Evolutionary conservation across 768 basidiomycete genomes (phyloP).

Genomic region (Collybiopsis luxurians): DNA sequence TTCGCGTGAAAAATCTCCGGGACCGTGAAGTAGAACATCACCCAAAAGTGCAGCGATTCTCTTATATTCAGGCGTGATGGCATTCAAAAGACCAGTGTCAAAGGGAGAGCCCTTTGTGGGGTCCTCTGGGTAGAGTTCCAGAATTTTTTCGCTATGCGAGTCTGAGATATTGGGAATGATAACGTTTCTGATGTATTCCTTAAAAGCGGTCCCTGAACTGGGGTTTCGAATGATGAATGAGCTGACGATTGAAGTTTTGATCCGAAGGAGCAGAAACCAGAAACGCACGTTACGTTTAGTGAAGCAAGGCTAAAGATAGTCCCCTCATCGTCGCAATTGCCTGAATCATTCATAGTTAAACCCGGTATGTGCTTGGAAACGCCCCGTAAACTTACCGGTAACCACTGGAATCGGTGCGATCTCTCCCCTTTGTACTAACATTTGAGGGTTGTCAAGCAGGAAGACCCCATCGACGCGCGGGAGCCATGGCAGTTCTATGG

Average conservation of each 20-base stretch:
- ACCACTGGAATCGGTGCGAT: conserved; percentile 50
- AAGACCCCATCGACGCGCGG: conserved; percentile 51
- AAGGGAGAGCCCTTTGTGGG: conserved; percentile 33
- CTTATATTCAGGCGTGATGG: conserved; percentile 31
- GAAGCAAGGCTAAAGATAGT: conserved; percentile 47
- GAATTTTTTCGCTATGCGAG: conserved; percentile 5
- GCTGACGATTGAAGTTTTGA: background rate
- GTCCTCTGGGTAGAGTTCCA: conserved; percentile 21
- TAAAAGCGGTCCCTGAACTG: conserved; percentile 17
- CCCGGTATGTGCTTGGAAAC: background rate
- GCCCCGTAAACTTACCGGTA: conserved; percentile 29
- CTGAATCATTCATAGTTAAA: conserved; percentile 13
- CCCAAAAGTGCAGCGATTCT: conserved; percentile 33
- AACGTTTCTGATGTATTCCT: conserved; percentile 15
- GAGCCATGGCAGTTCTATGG: conserved; percentile 16
- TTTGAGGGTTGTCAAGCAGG: conserved; percentile 39
- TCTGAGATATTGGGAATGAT: conserved; percentile 11
- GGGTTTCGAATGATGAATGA: no score
- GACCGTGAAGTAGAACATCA: conserved; percentile 34
- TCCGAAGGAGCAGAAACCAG: background rate
- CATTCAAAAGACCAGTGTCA: conserved; percentile 28
- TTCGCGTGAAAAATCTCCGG: conserved; percentile 32
- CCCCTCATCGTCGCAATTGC: conserved; percentile 62
- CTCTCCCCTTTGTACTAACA: conserved; percentile 37
- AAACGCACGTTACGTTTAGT: conserved; percentile 45